Percentiles rank a stretch among this genome's conserved stretches.
Conservation (phyloP, 2,329 filamentous ascomycete genomes). For the Talaromyces sp. region DNA sequence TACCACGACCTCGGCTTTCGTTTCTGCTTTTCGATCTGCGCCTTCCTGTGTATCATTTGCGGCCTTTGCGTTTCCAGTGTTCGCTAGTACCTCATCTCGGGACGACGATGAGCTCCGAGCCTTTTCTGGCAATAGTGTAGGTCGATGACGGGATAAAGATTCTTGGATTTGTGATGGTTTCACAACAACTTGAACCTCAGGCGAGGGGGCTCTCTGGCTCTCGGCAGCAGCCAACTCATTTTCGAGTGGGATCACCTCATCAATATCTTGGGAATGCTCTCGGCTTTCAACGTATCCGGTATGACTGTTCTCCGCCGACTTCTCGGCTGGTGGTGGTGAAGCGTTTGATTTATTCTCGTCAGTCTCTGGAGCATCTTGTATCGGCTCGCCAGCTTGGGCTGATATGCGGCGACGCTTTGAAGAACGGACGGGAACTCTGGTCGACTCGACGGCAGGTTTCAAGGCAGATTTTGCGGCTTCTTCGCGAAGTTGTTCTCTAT, state of each 20-base stretch:
- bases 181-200: conserved; percentile 4
- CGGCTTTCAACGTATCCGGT: not conserved
- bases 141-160: not conserved
- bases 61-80: not conserved
- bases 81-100: not conserved
- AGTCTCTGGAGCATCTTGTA: not conserved
- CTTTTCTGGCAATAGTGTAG: not conserved
- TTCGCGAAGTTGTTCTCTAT: conserved; percentile 34
- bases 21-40: not conserved
- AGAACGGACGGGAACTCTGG: not conserved
- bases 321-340: not conserved
- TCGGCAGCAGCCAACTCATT: not conserved
- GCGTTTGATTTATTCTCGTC: not conserved
- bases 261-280: not conserved
- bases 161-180: not conserved
- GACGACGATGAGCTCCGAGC: not conserved
- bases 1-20: conserved; percentile 34
- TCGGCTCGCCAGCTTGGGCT: conserved; percentile 17
- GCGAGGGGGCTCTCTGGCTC: not conserved
- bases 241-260: not conserved
- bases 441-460: conserved; percentile 2
- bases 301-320: not conserved
- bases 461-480: conserved; percentile 16
- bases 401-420: conserved; percentile 28
- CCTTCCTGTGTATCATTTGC: not conserved